Conservation (phyloP, 345 rosid species). For the Eucalyptus erythrocorys region DNA sequence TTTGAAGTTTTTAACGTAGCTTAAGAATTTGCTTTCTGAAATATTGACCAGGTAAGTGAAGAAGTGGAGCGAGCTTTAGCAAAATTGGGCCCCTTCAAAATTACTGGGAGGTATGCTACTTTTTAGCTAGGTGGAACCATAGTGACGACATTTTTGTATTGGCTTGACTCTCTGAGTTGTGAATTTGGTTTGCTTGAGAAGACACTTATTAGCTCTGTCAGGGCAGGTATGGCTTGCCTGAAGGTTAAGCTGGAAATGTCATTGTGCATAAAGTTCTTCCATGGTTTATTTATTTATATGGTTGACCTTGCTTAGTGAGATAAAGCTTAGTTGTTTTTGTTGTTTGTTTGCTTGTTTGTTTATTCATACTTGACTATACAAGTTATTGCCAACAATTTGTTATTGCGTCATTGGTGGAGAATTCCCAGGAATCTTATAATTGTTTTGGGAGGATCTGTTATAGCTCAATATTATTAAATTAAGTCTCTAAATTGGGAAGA, state of each 20-base stretch:
- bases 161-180: neutral
- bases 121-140: neutral
- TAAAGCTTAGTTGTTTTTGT: neutral
- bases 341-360: neutral
- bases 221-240: neutral
- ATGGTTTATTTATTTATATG: neutral
- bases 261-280: neutral
- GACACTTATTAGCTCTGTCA: neutral
- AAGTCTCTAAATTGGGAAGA: neutral
- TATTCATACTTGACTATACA: neutral
- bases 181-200: neutral
- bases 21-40: neutral
- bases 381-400: neutral
- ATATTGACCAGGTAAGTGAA: slow-evolving; percentile 68
- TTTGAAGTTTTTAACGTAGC: neutral
- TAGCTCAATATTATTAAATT: neutral
- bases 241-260: neutral
- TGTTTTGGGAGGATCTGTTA: neutral
- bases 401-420: neutral
- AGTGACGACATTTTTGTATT: neutral
- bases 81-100: slow-evolving; percentile 65
- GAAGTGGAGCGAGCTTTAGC: slow-evolving; percentile 97
- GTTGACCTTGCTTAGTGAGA: neutral
- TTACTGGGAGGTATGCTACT: slow-evolving; percentile 40
- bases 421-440: neutral